phyloP scores from a whole-genome alignment of 225 moss, liverwort and hornwort species.

The Sphagnum contortum region DNA sequence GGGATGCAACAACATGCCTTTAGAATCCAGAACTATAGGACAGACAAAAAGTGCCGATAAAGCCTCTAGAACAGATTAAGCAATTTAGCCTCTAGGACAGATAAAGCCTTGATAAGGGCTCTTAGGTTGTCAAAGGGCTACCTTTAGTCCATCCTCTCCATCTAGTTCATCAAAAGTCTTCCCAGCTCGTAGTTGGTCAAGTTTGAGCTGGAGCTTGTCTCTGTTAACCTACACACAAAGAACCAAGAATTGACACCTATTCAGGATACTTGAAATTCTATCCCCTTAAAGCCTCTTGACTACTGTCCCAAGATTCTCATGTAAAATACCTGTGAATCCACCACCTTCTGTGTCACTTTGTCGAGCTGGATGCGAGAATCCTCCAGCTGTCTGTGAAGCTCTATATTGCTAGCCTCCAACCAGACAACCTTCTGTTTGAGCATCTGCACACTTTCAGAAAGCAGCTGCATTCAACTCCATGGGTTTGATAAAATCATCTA shows the following conservation, averaged over 20 bases:
- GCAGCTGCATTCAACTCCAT: no score
- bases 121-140: neutral
- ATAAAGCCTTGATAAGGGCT: no score
- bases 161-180: slow-evolving; percentile 65
- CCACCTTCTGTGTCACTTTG: slow-evolving; percentile 36
- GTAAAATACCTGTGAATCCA: slow-evolving; percentile 54
- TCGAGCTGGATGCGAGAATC: slow-evolving; percentile 42
- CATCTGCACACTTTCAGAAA: slow-evolving; percentile 27
- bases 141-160: slow-evolving; percentile 46
- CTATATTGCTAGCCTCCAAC: slow-evolving; percentile 77
- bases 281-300: no score
- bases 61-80: no score
- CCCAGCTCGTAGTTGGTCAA: slow-evolving; percentile 78
- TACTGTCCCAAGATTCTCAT: no score
- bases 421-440: slow-evolving; percentile 83
- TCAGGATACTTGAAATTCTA: no score
- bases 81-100: no score
- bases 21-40: no score
- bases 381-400: slow-evolving; percentile 64
- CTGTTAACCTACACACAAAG: slow-evolving; percentile 38
- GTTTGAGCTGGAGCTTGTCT: slow-evolving; percentile 64
- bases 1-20: no score
- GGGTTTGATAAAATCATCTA: no score
- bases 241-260: no score
- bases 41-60: no score